phyloP scores from a whole-genome alignment of 257 asterid species.

The Jacaranda mimosifolia region DNA sequence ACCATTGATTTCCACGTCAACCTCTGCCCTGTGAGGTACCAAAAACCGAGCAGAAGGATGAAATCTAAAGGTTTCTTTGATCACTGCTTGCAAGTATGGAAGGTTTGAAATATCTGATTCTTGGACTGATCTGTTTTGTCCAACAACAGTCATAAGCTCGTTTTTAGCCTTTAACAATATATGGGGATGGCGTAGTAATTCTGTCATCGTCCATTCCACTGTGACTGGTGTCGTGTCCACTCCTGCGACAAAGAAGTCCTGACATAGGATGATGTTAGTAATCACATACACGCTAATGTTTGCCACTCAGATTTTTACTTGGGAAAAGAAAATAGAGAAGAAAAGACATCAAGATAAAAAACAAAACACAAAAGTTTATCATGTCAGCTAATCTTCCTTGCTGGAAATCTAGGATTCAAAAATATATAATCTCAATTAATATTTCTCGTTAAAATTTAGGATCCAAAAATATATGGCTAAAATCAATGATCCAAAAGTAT shows the following conservation, averaged over 20 bases:
- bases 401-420: too few relatives aligned
- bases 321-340: too few relatives aligned
- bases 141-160: not conserved
- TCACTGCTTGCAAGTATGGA: not conserved
- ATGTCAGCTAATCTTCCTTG: too few relatives aligned
- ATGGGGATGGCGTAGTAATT: not conserved
- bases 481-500: too few relatives aligned
- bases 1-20: constrained; percentile 5
- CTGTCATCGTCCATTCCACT: not conserved
- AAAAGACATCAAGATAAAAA: too few relatives aligned
- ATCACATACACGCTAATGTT: too few relatives aligned
- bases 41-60: not conserved
- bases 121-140: not conserved
- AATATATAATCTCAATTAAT: too few relatives aligned
- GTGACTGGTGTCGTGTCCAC: not conserved
- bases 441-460: too few relatives aligned
- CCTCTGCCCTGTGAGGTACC: not conserved
- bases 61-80: constrained; percentile 7
- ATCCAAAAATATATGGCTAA: too few relatives aligned
- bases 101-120: not conserved
- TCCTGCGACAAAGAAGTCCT: not conserved
- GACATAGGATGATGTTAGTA: not conserved
- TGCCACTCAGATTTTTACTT: too few relatives aligned
- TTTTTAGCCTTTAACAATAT: not conserved
- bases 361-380: too few relatives aligned